A percentile compares a stretch with the other conserved stretches of the same genome.
Evolutionary conservation across 345 rosid species (phyloP).

Genomic region (Hypericum perforatum): DNA sequence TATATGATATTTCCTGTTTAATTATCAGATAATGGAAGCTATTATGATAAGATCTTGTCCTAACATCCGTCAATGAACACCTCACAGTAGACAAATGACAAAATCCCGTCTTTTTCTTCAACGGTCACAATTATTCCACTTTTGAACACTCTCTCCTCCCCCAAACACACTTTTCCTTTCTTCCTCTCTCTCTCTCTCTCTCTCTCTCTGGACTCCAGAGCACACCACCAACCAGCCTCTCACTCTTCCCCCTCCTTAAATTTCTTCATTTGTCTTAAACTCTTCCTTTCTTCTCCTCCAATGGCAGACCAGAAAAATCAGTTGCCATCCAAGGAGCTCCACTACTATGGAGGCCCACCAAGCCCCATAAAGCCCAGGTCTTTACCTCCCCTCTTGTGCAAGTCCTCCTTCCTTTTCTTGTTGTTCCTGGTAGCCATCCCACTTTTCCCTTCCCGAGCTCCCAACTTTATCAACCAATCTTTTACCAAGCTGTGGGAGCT

Average conservation of each 20-base stretch:
- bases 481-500: conserved; percentile 71
- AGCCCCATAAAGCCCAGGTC: conserved; percentile 7
- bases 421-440: conserved; percentile 61
- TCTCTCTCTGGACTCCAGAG: conserved; percentile 13
- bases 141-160: conserved; percentile 19
- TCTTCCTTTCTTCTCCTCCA: conserved; percentile 39
- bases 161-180: conserved; percentile 8
- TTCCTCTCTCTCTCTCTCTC: conserved; percentile 6
- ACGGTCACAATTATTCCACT: conserved; percentile 25
- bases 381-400: conserved; percentile 34
- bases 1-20: too few species aligned
- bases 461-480: conserved; percentile 46
- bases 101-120: conserved; percentile 22
- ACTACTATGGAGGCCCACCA: not conserved
- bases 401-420: conserved; percentile 37
- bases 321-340: conserved; percentile 12
- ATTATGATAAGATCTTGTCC: too few species aligned
- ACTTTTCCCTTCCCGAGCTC: conserved; percentile 69
- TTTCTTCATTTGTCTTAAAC: conserved; percentile 49
- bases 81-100: not conserved
- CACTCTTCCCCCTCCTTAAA: too few species aligned
- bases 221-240: too few species aligned
- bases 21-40: too few species aligned
- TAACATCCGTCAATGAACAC: too few species aligned
- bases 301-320: conserved; percentile 44